Percentiles rank a stretch among this genome's conserved stretches.
These are phyloP conservation scores for Mycosphaerella sp. DNA, from an alignment of 2,329 filamentous ascomycete genomes.

Conservation along the genomic window DNA sequence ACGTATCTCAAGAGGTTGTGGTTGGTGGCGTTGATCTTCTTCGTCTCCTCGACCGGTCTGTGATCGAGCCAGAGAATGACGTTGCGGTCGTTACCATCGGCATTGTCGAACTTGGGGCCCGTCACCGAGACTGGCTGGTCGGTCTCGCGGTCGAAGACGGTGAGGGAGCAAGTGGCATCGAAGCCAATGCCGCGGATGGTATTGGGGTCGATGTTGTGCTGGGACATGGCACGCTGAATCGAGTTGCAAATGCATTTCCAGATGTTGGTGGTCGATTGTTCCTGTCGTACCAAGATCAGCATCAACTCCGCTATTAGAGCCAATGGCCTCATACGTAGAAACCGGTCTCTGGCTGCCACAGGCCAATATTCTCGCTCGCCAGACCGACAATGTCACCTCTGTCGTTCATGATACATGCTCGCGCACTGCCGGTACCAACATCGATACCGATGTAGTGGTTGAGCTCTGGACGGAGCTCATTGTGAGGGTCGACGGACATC, in stretches of 20 bases:
- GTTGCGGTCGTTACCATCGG: conserved; percentile 78
- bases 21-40: conserved; percentile 83
- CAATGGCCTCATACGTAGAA: conserved; percentile 43
- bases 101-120: conserved; percentile 71
- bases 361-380: conserved; percentile 47
- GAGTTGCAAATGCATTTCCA: conserved; percentile 92
- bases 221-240: conserved; percentile 72
- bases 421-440: conserved; percentile 90
- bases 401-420: conserved; percentile 90
- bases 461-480: conserved; percentile 51
- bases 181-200: conserved; percentile 89
- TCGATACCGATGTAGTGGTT: conserved; percentile 79
- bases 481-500: conserved; percentile 47
- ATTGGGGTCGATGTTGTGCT: conserved; percentile 69
- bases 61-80: conserved; percentile 98
- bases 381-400: conserved; percentile 74
- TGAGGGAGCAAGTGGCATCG: conserved; percentile 95
- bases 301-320: not conserved
- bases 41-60: conserved; percentile 80
- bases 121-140: conserved; percentile 90
- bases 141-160: conserved; percentile 82
- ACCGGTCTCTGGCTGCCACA: conserved; percentile 49
- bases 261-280: conserved; percentile 97
- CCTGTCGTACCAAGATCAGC: conserved; percentile 43
- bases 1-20: conserved; percentile 95